Percentiles rank a stretch among this genome's conserved stretches.
phyloP scores from a whole-genome alignment of 106 monocot genomes.

The Acanthochlamys bracteata region DNA sequence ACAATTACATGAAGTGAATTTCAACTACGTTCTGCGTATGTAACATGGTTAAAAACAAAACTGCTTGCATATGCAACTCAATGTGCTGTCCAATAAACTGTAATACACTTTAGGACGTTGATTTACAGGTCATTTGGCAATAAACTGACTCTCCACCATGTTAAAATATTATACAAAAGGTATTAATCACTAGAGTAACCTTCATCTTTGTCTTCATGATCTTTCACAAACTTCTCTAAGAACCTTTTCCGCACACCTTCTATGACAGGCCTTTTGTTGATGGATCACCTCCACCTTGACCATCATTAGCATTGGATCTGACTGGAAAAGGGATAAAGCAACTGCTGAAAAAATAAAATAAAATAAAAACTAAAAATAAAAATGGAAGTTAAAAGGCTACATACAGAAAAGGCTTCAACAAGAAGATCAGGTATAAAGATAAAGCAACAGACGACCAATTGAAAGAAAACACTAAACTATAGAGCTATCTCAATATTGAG shows the following conservation, averaged over 20 bases:
- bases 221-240: slow-evolving; percentile 57
- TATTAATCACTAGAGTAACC: slow-evolving; percentile 41
- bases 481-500: too few species aligned
- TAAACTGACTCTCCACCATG: not conserved
- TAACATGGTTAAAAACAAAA: too few species aligned
- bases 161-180: not conserved
- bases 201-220: slow-evolving; percentile 39
- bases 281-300: slow-evolving; percentile 24
- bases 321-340: slow-evolving; percentile 63
- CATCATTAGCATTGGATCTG: slow-evolving; percentile 75
- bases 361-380: too few species aligned
- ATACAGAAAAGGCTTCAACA: too few species aligned
- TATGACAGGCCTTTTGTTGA: slow-evolving; percentile 28
- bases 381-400: too few species aligned
- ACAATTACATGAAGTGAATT: too few species aligned
- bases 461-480: too few species aligned
- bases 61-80: too few species aligned
- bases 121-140: not conserved
- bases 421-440: too few species aligned
- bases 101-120: not conserved
- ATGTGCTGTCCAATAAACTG: too few species aligned
- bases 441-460: too few species aligned
- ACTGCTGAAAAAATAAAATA: slow-evolving; percentile 35
- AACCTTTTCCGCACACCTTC: slow-evolving; percentile 49
- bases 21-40: too few species aligned